These are phyloP conservation scores for Fusarium chaquense DNA, from an alignment of 2,329 filamentous ascomycete genomes.

Conservation along the genomic window DNA sequence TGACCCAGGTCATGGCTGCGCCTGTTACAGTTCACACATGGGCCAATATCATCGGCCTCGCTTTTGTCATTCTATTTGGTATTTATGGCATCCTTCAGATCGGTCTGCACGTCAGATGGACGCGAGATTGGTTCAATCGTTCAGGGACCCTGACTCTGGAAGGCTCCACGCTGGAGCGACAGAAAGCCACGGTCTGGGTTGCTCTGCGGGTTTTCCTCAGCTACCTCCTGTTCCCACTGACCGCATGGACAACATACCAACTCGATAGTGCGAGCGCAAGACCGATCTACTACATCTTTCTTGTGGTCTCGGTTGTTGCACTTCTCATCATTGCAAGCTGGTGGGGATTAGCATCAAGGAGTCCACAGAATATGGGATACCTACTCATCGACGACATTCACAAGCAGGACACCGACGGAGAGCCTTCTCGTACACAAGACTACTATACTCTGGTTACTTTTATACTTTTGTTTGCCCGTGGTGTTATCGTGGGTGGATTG, in stretches of 20 bases:
- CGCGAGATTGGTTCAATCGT: constrained; percentile 58
- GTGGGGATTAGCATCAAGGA: constrained; percentile 46
- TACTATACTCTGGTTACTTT: constrained; percentile 49
- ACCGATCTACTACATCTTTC: constrained; percentile 53
- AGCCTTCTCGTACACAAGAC: constrained; percentile 61
- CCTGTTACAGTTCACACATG: constrained; percentile 72
- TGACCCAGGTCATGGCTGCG: constrained; percentile 77
- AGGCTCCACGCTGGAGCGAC: constrained; percentile 49
- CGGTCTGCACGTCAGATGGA: constrained; percentile 32
- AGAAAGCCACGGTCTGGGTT: constrained; percentile 58
- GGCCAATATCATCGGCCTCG: constrained; percentile 75
- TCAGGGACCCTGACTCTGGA: constrained; percentile 46
- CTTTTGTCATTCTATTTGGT: constrained; percentile 68
- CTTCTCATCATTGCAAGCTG: constrained; percentile 44
- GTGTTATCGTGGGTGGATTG: constrained; percentile 30
- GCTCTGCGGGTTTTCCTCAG: constrained; percentile 78
- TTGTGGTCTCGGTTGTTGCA: constrained; percentile 34
- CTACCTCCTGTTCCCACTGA: constrained; percentile 78
- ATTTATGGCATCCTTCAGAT: constrained; percentile 67
- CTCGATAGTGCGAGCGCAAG: constrained; percentile 53
- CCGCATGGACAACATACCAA: constrained; percentile 79
- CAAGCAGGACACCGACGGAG: constrained; percentile 70
- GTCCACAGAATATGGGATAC: constrained; percentile 47
- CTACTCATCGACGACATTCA: constrained; percentile 64
- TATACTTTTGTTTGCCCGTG: constrained; percentile 30